Evolutionary conservation across 345 rosid genomes (phyloP), one percentile per base, ranked within the genome.

Genomic region (Lenwebbia sp.): DNA sequence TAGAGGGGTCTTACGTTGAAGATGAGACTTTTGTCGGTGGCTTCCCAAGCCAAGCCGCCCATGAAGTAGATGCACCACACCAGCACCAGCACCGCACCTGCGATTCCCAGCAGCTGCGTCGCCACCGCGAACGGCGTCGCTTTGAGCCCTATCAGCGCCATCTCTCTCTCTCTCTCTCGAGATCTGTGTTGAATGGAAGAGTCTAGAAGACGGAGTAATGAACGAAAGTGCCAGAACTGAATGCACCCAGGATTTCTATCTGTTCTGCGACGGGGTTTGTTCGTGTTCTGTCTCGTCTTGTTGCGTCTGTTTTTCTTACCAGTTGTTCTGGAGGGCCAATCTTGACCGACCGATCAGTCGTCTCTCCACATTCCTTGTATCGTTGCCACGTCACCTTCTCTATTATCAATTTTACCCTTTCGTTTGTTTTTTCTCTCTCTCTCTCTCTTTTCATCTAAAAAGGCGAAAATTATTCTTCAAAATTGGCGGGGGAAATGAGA

Each of bases 21-120:
- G 93, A 96, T 95, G 89, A 98, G 99, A 86, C 86, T 93, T 62
- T 96, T 98, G 91, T 98, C 90, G 12, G 94, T 5, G 88, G 95
- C 89, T 86, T 95, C 98, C 99, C 99, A 97, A 13, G 99, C 99
- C 40, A 96, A 57, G 74, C 99, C 99, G 23, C 99, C 99, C 87
- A 95, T 89, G 86, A 86, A 97, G 85, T 89, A 56, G 40, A 95
- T 89, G 90, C 89, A 91, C 99, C 99, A 98, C 25, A 98, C 92
- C 82, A 98, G 65, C 4, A 96, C 98, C 97, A 96, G 56, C 85
- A 92, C 86, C 84, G 92, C 93, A 22, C 90, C 96, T 0, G 86
- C 92, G 37, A 93, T 14, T 6, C 89, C 99, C 4, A 98, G 91
- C 90, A 88, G 91, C 90, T 98, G 99, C 4, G 89, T 89, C 52